phyloP scores from a whole-genome alignment of 2,329 filamentous ascomycete species.

The Purpureocillium lavendulum region DNA sequence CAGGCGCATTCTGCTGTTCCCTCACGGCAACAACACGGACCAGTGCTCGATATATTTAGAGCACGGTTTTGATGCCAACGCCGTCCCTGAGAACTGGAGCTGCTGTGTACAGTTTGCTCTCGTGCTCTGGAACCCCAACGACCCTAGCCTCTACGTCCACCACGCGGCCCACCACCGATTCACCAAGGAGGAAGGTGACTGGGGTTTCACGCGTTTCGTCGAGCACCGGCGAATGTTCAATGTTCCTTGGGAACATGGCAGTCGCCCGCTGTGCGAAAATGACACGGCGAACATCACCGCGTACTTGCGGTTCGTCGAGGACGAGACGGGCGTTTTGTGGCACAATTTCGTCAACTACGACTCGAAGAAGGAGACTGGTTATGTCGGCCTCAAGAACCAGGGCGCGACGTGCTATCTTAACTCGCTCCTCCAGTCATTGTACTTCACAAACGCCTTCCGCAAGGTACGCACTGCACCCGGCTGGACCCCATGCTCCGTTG shows the following conservation, averaged over 20 bases:
- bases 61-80: slow-evolving; percentile 72
- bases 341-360: slow-evolving; percentile 93
- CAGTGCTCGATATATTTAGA: slow-evolving; percentile 94
- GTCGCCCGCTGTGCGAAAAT: slow-evolving; percentile 67
- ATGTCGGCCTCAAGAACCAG: slow-evolving; percentile 93
- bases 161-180: slow-evolving; percentile 90
- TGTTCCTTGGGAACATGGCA: slow-evolving; percentile 61
- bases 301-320: slow-evolving; percentile 73
- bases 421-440: slow-evolving; percentile 74
- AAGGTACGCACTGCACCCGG: slow-evolving; percentile 47
- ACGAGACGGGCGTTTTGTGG: slow-evolving; percentile 84
- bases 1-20: slow-evolving; percentile 92
- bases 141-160: slow-evolving; percentile 77
- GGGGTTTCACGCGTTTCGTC: slow-evolving; percentile 96
- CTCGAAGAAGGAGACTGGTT: slow-evolving; percentile 98
- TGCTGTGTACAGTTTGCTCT: slow-evolving; percentile 93
- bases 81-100: slow-evolving; percentile 86
- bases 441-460: slow-evolving; percentile 87
- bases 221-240: slow-evolving; percentile 82
- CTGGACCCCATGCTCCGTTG: not conserved
- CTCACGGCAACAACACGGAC: slow-evolving; percentile 89
- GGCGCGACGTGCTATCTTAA: slow-evolving; percentile 88
- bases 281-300: slow-evolving; percentile 73
- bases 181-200: slow-evolving; percentile 92
- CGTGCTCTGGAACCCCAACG: slow-evolving; percentile 88